phyloP scores from a whole-genome alignment of 2,329 filamentous ascomycete genomes.

The Xenosphaeropsis pyriputrescens region DNA sequence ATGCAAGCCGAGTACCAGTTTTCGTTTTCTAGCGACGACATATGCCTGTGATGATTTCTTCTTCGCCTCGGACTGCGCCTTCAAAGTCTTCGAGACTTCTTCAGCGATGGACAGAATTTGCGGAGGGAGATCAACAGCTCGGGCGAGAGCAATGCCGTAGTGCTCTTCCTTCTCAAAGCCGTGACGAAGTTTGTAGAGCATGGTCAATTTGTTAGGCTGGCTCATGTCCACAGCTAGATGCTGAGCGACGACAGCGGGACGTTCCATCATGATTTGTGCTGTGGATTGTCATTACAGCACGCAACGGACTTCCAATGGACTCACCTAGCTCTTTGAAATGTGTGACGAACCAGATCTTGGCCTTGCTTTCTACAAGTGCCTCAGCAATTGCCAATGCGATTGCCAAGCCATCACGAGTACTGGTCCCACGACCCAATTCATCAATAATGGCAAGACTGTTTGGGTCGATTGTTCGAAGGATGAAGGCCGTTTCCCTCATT shows the following conservation, averaged over 20 bases:
- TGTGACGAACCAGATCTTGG: slow-evolving; percentile 83
- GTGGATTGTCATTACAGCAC: slow-evolving; percentile 1
- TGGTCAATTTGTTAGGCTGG: slow-evolving; percentile 49
- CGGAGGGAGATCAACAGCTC: slow-evolving; percentile 56
- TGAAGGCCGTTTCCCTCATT: slow-evolving; percentile 93
- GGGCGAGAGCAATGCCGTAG: slow-evolving; percentile 76
- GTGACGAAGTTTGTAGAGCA: slow-evolving; percentile 72
- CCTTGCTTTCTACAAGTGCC: slow-evolving; percentile 63
- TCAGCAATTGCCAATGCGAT: slow-evolving; percentile 88
- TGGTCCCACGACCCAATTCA: slow-evolving; percentile 83
- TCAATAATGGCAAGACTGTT: slow-evolving; percentile 76
- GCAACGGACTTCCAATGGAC: slow-evolving; percentile 3
- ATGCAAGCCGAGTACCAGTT: slow-evolving; percentile 56
- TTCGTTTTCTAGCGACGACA: slow-evolving; percentile 48
- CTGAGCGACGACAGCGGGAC: slow-evolving; percentile 67
- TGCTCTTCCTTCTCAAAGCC: slow-evolving; percentile 57
- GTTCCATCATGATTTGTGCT: slow-evolving; percentile 59
- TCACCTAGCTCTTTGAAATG: slow-evolving; percentile 69
- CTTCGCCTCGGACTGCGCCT: slow-evolving; percentile 38
- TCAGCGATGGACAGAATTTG: slow-evolving; percentile 55
- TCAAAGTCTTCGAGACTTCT: slow-evolving; percentile 46
- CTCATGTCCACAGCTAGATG: slow-evolving; percentile 62
- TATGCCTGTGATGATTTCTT: slow-evolving; percentile 43
- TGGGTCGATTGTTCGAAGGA: slow-evolving; percentile 66
- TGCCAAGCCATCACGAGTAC: slow-evolving; percentile 72